Conservation (phyloP, 148 eudicot species). For the Rhododendron griersonianum region DNA sequence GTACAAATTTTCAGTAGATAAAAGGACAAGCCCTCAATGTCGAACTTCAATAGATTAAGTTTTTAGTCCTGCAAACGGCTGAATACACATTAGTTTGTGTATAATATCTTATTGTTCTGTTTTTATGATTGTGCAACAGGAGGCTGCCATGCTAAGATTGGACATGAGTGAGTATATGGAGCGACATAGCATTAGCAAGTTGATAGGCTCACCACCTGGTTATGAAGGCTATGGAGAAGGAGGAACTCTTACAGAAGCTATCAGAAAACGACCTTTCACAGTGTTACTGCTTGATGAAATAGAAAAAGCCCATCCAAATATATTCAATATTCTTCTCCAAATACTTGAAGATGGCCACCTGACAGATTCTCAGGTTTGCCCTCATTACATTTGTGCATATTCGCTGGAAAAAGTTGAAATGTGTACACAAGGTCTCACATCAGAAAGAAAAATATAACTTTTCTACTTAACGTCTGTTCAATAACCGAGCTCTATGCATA, state of each 20-base stretch:
- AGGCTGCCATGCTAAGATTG: constrained; percentile 52
- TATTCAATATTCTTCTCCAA: constrained; percentile 60
- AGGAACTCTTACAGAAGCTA: constrained; percentile 55
- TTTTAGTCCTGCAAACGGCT: background rate
- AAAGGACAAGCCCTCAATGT: background rate
- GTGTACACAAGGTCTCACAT: background rate
- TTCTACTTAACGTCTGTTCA: background rate
- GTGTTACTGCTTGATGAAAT: constrained; percentile 57
- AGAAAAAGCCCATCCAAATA: constrained; percentile 56
- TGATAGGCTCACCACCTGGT: constrained; percentile 64
- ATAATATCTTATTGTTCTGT: background rate
- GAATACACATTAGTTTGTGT: background rate
- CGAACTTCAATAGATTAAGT: background rate
- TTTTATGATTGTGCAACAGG: constrained; percentile 23
- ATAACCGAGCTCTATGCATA: background rate
- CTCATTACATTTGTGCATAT: background rate
- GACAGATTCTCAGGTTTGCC: constrained; percentile 54
- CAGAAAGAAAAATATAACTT: background rate
- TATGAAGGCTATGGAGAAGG: constrained; percentile 65
- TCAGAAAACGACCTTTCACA: constrained; percentile 50
- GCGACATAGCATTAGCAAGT: constrained; percentile 57
- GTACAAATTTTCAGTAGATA: background rate
- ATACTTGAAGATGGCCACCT: constrained; percentile 61
- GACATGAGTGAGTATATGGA: constrained; percentile 74
- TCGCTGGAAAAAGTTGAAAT: background rate